phyloP scores from a whole-genome alignment of 345 rosid genomes.

The Isatis tinctoria region DNA sequence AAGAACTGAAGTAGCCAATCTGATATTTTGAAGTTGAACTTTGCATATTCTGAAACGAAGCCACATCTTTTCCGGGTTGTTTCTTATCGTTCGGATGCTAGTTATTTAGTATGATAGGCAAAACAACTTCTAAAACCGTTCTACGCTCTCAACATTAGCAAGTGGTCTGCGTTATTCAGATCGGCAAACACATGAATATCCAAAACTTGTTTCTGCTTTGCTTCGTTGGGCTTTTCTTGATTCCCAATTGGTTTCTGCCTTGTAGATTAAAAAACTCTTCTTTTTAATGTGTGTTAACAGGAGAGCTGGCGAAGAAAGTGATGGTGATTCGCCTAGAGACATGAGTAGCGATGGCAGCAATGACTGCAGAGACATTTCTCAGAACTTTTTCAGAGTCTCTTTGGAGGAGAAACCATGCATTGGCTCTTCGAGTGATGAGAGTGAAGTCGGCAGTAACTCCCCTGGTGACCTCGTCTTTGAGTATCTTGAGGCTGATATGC shows the following conservation, averaged over 20 bases:
- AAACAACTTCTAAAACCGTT: not conserved
- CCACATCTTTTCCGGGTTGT: not conserved
- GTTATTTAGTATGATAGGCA: not conserved
- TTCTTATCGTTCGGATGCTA: not conserved
- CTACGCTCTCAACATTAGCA: not conserved
- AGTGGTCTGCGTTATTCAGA: not conserved
- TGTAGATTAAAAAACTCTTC: not conserved
- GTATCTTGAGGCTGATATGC: constrained; percentile 64
- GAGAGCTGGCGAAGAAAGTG: constrained; percentile 48
- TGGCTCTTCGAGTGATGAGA: constrained; percentile 68
- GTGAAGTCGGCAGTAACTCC: constrained; percentile 43
- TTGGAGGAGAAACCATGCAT: constrained; percentile 44
- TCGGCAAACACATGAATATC: not conserved
- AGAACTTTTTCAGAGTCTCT: constrained; percentile 45
- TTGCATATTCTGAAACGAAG: not conserved
- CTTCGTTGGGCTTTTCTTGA: not conserved
- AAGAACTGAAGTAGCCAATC: not conserved
- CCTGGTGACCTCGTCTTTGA: constrained; percentile 59
- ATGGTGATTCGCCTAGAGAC: constrained; percentile 54
- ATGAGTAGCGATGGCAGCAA: constrained; percentile 52
- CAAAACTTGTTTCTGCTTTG: not conserved
- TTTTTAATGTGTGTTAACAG: constrained; percentile 13
- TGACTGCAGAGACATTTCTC: constrained; percentile 39
- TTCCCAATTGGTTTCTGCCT: not conserved
- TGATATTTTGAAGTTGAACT: not conserved